Conservation (phyloP, 371 early-diverging fungal genomes). For the Syncephalastrum racemosum region DNA sequence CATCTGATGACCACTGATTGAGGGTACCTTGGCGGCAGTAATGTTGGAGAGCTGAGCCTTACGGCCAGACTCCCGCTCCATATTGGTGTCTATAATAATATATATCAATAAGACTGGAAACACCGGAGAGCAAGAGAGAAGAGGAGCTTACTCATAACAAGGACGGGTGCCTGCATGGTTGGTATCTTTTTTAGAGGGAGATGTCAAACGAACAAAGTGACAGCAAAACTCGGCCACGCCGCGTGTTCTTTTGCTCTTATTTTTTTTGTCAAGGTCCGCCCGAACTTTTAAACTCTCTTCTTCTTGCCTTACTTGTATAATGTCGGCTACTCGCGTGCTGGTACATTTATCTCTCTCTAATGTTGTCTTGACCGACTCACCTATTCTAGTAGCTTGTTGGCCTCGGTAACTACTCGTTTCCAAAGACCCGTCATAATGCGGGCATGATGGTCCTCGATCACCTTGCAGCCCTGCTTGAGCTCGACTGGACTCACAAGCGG, state of each 20-base stretch:
- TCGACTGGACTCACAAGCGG: slow-evolving; percentile 47
- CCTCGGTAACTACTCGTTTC: slow-evolving; percentile 66
- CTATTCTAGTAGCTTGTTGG: slow-evolving; percentile 58
- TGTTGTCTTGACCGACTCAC: background rate
- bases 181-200: slow-evolving; percentile 9
- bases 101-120: no score
- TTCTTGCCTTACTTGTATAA: background rate
- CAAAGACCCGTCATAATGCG: slow-evolving; percentile 73
- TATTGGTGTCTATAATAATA: slow-evolving; percentile 76
- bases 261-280: no score
- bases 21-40: slow-evolving; percentile 89
- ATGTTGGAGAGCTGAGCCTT: slow-evolving; percentile 98
- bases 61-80: slow-evolving; percentile 94
- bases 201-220: slow-evolving; percentile 5
- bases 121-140: no score
- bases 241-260: no score
- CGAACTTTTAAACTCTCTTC: background rate
- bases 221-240: slow-evolving; percentile 1
- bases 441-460: slow-evolving; percentile 74
- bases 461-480: slow-evolving; percentile 44
- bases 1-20: slow-evolving; percentile 8
- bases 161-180: slow-evolving; percentile 65
- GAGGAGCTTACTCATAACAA: slow-evolving; percentile 68
- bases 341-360: background rate
- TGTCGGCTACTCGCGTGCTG: no score